These are phyloP conservation scores for Podila minutissima DNA, from an alignment of 192 early-diverging fungal species.

Conservation along the genomic window DNA sequence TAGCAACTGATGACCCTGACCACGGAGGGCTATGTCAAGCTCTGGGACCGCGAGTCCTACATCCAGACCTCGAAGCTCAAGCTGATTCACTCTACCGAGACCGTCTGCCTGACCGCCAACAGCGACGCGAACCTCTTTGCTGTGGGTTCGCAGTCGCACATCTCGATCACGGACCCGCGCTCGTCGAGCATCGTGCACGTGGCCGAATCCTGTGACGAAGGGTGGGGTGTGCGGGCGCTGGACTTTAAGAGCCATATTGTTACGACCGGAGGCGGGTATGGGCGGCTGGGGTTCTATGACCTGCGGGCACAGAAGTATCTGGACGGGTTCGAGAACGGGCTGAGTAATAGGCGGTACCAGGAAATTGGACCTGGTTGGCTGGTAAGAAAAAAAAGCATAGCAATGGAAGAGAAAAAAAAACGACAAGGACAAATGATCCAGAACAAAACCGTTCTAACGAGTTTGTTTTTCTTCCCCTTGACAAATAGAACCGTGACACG, in stretches of 20 bases:
- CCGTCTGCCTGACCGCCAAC: constrained; percentile 53
- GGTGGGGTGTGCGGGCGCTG: constrained; percentile 75
- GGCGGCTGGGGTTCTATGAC: constrained; percentile 73
- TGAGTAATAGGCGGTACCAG: constrained; percentile 20
- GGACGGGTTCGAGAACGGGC: constrained; percentile 28
- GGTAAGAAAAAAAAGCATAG: constrained; percentile 5
- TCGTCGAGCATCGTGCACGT: constrained; percentile 51
- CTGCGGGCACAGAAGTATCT: constrained; percentile 63
- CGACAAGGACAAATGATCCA: too few relatives aligned
- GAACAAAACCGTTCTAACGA: too few relatives aligned
- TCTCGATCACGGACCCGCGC: constrained; percentile 49
- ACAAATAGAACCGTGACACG: constrained; percentile 51
- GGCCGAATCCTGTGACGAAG: constrained; percentile 69
- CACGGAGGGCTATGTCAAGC: constrained; percentile 68
- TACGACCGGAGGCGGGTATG: constrained; percentile 71
- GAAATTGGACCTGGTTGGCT: constrained; percentile 63
- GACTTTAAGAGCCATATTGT: constrained; percentile 57
- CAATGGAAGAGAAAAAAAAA: not conserved
- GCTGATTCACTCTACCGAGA: constrained; percentile 27
- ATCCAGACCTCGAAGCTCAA: constrained; percentile 27
- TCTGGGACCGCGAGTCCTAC: constrained; percentile 65
- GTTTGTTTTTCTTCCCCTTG: too few relatives aligned
- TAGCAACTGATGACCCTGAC: constrained; percentile 63
- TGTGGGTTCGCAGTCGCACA: constrained; percentile 53
- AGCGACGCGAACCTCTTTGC: constrained; percentile 38